Evolutionary conservation across 306 rosid genomes (phyloP), one percentile per base, ranked within the genome.

Genomic region (Dicorynia guianensis): DNA sequence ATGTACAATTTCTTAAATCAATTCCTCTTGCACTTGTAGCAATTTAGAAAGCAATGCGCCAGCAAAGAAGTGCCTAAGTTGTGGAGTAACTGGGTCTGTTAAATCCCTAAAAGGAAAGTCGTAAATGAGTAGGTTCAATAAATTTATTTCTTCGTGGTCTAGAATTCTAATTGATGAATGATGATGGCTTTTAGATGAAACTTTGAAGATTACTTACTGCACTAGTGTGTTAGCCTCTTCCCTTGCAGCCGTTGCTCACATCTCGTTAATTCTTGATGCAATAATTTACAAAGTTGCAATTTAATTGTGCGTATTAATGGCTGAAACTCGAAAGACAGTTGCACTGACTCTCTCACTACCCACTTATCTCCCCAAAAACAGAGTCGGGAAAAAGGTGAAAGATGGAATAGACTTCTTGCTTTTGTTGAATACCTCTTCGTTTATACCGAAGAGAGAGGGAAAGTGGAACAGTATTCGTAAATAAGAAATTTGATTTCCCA

Each of bases 91-190:
- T 61, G 35, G 56, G 49, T 49, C 36, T 46, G 35, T 46, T 46
- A 5, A 5, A 60, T 63, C 14, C 36, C 71, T 54, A 40, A 12
- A 9, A 13, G 59, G 46, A 76, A 72, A 36, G 61, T 63, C 81
- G 87, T 85, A 87, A 66, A 82, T 80, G 68, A 67, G 76, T 56
- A 36, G 34, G 63, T 80, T 48, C 69, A 75, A 81, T 55, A 39
- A 49, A 69, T 58, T 43, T 33, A 13, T 54, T 50, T 60, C 5
- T 70, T 33, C 36, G 15, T 38, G 7, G 9, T 57, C 30, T 17
- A 42, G 34, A 53, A 77, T 30, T 65, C 56, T 17, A 36, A 63
- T 18, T 3, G 38, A 55, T 19, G 17, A 43, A 7, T 7, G 30
- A 54, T 33, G 60, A 46, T 73, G 13, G 12, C 19, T 30, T 20